Base-by-base conservation (phyloP, 2,329 filamentous ascomycete species). In the Fonsecaea multimorphosa region DNA sequence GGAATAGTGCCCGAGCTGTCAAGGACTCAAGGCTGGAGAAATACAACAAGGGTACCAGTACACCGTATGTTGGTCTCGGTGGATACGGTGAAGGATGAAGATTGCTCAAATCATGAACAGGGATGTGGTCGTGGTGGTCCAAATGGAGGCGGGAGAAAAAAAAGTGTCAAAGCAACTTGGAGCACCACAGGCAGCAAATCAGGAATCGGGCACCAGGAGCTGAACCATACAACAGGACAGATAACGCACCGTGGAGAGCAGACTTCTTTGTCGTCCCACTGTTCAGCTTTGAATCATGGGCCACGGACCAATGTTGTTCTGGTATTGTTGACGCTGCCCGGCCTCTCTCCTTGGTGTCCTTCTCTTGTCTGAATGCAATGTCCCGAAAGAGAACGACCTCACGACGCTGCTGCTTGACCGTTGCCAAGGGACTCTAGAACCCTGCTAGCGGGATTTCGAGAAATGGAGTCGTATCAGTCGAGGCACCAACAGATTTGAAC, bases 381-480 rank as follows among this genome's bases (percentile, higher is more conserved):
- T 58, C 56, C 56, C 56, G 40, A 58, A 58, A 58, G 56, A 58
- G 56, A 46, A 46, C 51, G 16, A 54, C 22, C 27, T 29, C 24
- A 34, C 34, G 54, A 31, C 22, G 34, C 34, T 68, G 64, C 67
- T 69, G 61, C 64, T 69, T 46, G 64, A 69, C 67, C 64, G 67
- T 67, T 69, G 67, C 67, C 67, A 69, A 69, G 67, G 51, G 49
- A 46, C 67, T 64, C 65, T 69, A 67, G 67, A 69, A 69, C 67
- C 67, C 67, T 69, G 64, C 65, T 69, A 69, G 67, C 49, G 51
- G 58, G 9, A 36, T 67, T 67, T 67, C 67, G 67, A 69, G 67
- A 69, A 67, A 67, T 61, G 67, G 64, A 65, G 64, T 64, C 64
- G 64, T 65, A 62, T 62, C 58, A 66, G 54, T 63, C 51, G 32